These are phyloP conservation scores for Paraurostyla sp. DNA, from an alignment of 73 alveolate genomes.

Conservation along the genomic window DNA sequence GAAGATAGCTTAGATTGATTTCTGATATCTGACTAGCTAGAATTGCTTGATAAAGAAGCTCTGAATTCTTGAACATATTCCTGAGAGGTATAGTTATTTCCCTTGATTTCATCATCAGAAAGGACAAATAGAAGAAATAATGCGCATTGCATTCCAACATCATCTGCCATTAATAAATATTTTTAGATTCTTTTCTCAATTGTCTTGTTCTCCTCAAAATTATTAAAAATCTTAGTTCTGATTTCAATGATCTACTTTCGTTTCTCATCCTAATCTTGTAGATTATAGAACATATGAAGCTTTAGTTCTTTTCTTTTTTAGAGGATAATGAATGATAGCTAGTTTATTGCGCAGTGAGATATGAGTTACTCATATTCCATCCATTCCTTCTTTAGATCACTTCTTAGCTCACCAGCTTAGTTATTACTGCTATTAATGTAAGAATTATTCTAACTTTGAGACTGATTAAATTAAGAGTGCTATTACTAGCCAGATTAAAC, in stretches of 20 bases:
- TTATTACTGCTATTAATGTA: conserved; percentile 6
- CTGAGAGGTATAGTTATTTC: neutral
- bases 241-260: neutral
- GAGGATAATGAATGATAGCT: neutral
- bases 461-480: too few species aligned
- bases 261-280: neutral
- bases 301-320: conserved; percentile 18
- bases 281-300: neutral
- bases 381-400: conserved; percentile 40
- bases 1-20: neutral
- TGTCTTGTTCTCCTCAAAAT: neutral
- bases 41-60: neutral
- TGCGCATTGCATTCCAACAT: neutral
- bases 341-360: conserved; percentile 27
- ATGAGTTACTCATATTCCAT: neutral
- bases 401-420: conserved; percentile 18
- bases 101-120: conserved; percentile 29
- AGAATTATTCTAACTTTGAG: conserved; percentile 11
- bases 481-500: neutral
- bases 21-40: neutral
- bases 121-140: neutral
- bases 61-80: too few species aligned
- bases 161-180: conserved; percentile 46
- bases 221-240: neutral
- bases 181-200: conserved; percentile 13